A percentile compares a stretch with the other conserved stretches of the same genome.
Evolutionary conservation across 2,329 filamentous ascomycete genomes (phyloP).

Genomic region (Arthrobotrys entomopaga): DNA sequence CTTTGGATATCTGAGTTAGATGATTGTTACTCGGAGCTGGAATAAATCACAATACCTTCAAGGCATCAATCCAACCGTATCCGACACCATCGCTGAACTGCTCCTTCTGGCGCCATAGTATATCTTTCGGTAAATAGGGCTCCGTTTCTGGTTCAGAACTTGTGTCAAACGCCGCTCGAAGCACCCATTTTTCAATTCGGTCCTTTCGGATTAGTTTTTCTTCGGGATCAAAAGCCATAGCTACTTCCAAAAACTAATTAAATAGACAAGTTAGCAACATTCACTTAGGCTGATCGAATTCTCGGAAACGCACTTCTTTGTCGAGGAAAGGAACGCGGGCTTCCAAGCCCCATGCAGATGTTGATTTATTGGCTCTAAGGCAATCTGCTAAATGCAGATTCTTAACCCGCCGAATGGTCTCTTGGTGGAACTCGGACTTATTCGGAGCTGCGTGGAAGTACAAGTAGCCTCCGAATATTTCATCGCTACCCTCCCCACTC

Average conservation of each 20-base stretch:
- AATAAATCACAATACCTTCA: constrained; percentile 69
- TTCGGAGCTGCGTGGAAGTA: constrained; percentile 97
- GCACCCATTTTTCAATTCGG: constrained; percentile 94
- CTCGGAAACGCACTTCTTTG: constrained; percentile 71
- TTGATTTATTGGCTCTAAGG: constrained; percentile 98
- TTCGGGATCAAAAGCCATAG: constrained; percentile 92
- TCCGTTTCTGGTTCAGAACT: constrained; percentile 80
- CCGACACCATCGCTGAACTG: constrained; percentile 99
- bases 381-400: constrained; percentile 97
- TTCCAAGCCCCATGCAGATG: constrained; percentile 96
- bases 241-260: constrained; percentile 82
- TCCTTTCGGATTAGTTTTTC: constrained; percentile 96
- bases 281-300: too few species aligned
- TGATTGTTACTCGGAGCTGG: background rate
- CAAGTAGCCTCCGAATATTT: constrained; percentile 97
- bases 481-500: constrained; percentile 94
- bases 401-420: constrained; percentile 93
- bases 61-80: constrained; percentile 97
- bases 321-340: constrained; percentile 97
- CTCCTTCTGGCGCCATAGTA: constrained; percentile 98
- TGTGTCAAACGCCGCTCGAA: constrained; percentile 97
- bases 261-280: too few species aligned
- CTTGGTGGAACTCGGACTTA: constrained; percentile 92
- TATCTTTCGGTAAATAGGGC: constrained; percentile 93
- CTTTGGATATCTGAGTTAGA: constrained; percentile 57